These are phyloP conservation scores for Lyophyllum atratum DNA, from an alignment of 768 basidiomycete genomes.

Conservation along the genomic window DNA sequence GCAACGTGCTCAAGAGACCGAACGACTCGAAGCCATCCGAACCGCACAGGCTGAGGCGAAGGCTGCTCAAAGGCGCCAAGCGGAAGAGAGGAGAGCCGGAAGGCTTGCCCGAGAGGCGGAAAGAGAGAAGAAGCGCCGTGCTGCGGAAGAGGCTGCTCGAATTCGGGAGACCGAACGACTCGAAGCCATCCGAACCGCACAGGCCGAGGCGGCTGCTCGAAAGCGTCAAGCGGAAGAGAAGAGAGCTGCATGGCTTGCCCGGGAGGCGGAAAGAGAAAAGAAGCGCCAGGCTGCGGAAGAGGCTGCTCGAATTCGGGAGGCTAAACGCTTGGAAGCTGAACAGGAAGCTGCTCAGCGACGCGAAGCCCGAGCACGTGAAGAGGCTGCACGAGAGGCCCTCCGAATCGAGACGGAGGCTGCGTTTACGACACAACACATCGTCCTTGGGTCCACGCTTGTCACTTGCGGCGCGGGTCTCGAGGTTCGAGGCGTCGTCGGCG, in stretches of 20 bases:
- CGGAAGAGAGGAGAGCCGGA: conserved; percentile 1
- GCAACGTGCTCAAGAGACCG: neutral
- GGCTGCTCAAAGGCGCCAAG: conserved; percentile 22
- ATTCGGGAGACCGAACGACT: neutral
- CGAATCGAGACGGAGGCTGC: conserved; percentile 38
- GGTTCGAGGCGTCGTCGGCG: conserved; percentile 44
- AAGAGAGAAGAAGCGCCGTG: neutral
- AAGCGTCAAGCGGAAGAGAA: conserved; percentile 18
- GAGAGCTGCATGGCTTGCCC: neutral
- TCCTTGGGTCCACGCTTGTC: conserved; percentile 48
- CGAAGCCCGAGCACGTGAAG: conserved; percentile 6
- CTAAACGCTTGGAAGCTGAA: neutral
- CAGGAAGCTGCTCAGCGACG: conserved; percentile 7
- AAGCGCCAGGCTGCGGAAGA: neutral
- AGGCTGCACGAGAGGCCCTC: conserved; percentile 7
- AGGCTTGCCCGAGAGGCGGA: neutral
- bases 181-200: neutral
- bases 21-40: neutral
- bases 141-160: conserved; percentile 2
- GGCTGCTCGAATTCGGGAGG: conserved; percentile 2
- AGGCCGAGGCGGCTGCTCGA: conserved; percentile 11
- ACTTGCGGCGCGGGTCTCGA: conserved; percentile 52
- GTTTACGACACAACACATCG: conserved; percentile 41
- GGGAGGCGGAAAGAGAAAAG: neutral
- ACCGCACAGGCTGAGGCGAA: neutral